Evolutionary conservation across 345 rosid genomes (phyloP), one percentile per base, ranked within the genome.

Genomic region (Anacardium occidentale): DNA sequence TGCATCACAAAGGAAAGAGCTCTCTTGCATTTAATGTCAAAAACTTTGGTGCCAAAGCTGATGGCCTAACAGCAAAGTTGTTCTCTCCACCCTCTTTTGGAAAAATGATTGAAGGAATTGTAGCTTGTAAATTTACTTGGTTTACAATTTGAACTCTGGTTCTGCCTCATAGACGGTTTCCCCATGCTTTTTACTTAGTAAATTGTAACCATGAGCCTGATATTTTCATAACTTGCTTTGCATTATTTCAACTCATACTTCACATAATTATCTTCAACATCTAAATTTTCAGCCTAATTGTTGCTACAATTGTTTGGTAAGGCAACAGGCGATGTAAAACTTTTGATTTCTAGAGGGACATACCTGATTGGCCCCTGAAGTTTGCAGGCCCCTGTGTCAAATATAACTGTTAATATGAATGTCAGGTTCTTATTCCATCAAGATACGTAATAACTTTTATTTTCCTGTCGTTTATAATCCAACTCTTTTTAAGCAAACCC

Each of bases 291-390:
- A 24, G 5, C 54, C 45, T 47, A 7, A 24, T n/a, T n/a, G 68
- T 12, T 45, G 7, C 17, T 61, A 14, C 17, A 7, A 15, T 40
- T 10, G 3, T 3, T 13, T 8, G 0, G 18, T 17, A 22, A 61
- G 32, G 8, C 44, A 61, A 3, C 1, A 61, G 78, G 83, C 34
- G 37, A 70, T 2, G 82, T 80, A 15, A n/a, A 64, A 40, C 50
- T 80, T 69, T 15, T 83, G 72, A 74, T 83, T 10, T 82, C 82
- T 1, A 3, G 47, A 67, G 84, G 82, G 32, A 74, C 65, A 4
- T 83, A 78, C 76, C 71, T 75, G 73, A 48, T 78, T 37, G 84
- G 84, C 40, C 84, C 84, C 14, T 75, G 8, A 70, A 69, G 69
- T 80, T 80, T 65, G 29, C 75, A 3, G 82, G 86, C 0, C 84